phyloP scores from a whole-genome alignment of 192 early-diverging fungal species.

The Piromyces sp. region DNA sequence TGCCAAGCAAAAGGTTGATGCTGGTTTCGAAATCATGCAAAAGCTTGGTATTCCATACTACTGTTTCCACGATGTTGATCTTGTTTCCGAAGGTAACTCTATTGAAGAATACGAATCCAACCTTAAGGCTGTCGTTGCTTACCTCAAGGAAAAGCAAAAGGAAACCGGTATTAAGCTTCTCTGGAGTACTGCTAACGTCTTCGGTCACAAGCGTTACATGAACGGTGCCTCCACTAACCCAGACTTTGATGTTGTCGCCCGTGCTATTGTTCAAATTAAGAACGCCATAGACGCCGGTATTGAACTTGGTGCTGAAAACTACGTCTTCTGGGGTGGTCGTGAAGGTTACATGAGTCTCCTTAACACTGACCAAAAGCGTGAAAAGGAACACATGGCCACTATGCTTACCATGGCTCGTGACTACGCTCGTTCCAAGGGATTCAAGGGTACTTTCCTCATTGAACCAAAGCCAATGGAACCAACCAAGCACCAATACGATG shows the following conservation, averaged over 20 bases:
- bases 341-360: slow-evolving; percentile 13
- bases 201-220: slow-evolving; percentile 9
- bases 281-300: slow-evolving; percentile 11
- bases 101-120: slow-evolving; percentile 9
- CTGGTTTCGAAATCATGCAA: slow-evolving; percentile 13
- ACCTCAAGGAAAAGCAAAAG: slow-evolving; percentile 12
- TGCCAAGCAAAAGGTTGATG: slow-evolving; percentile 10
- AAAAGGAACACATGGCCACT: slow-evolving; percentile 15
- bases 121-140: slow-evolving; percentile 12
- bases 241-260: slow-evolving; percentile 8
- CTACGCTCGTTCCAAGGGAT: slow-evolving; percentile 10
- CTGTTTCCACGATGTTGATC: slow-evolving; percentile 16
- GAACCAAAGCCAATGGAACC: slow-evolving; percentile 18
- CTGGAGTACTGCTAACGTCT: slow-evolving; percentile 12
- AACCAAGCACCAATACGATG: slow-evolving; percentile 19
- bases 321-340: slow-evolving; percentile 17
- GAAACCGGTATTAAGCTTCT: slow-evolving; percentile 16
- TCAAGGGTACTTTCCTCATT: slow-evolving; percentile 10
- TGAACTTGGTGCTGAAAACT: slow-evolving; percentile 12
- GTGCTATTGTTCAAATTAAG: slow-evolving; percentile 12
- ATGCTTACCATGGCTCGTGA: slow-evolving; percentile 16
- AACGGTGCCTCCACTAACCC: slow-evolving; percentile 12
- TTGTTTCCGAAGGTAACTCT: slow-evolving; percentile 9
- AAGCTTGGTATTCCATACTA: slow-evolving; percentile 18
- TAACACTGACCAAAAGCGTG: slow-evolving; percentile 10